phyloP scores from a whole-genome alignment of 441 rosid genomes.

The Raphanus hybrid region DNA sequence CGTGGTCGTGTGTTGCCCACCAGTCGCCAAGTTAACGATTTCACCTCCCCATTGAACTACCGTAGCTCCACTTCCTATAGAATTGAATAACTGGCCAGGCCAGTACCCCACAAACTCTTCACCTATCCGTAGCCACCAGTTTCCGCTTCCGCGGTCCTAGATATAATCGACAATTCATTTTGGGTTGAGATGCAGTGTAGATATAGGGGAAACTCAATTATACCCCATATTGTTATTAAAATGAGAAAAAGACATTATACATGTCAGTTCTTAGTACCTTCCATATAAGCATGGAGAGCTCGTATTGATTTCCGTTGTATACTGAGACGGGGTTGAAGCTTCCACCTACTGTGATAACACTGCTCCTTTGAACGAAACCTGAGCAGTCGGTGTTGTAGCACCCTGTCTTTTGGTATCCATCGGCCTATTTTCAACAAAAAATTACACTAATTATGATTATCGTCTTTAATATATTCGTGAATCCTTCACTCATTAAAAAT shows the following conservation, averaged over 20 bases:
- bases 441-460: too few relatives aligned
- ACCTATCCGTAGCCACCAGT: conserved; percentile 51
- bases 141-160: background rate
- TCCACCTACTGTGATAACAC: conserved; percentile 49
- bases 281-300: conserved; percentile 42
- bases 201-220: too few relatives aligned
- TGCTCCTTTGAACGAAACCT: conserved; percentile 45
- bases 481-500: too few relatives aligned
- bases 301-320: conserved; percentile 35
- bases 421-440: background rate
- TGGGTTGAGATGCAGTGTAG: background rate
- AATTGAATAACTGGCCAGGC: conserved; percentile 49
- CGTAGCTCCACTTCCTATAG: conserved; percentile 45
- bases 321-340: conserved; percentile 39
- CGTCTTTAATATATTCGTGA: too few relatives aligned
- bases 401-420: conserved; percentile 40
- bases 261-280: too few relatives aligned
- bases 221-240: too few relatives aligned
- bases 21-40: conserved; percentile 42
- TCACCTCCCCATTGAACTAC: conserved; percentile 60
- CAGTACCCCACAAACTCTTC: conserved; percentile 52
- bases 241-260: too few relatives aligned
- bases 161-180: background rate
- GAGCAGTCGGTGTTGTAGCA: conserved; percentile 41
- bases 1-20: conserved; percentile 50